These are phyloP conservation scores for Lavandula angustifolia DNA, from an alignment of 257 asterid genomes.

Conservation along the genomic window DNA sequence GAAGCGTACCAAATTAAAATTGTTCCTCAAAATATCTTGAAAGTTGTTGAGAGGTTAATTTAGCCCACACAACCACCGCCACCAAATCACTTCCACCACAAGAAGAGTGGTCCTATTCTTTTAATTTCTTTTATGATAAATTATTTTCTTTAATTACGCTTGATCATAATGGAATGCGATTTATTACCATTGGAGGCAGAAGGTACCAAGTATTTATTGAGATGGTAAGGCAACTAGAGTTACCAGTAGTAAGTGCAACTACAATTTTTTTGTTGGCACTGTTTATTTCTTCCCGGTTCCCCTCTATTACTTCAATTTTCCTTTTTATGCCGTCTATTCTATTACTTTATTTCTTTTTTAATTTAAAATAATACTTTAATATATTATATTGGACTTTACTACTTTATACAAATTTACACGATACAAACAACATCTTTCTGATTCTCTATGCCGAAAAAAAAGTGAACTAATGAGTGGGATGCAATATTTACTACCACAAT, in stretches of 20 bases:
- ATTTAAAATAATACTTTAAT: too few relatives aligned
- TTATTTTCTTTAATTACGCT: conserved; percentile 25
- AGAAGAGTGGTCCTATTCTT: conserved; percentile 9
- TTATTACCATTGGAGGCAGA: conserved; percentile 5
- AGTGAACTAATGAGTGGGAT: too few relatives aligned
- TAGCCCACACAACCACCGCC: conserved; percentile 26
- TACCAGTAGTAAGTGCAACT: neutral
- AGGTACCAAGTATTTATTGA: conserved; percentile 27
- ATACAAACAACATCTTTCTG: too few relatives aligned
- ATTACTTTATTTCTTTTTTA: too few relatives aligned
- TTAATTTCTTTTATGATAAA: neutral
- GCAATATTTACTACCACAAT: too few relatives aligned
- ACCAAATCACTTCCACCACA: conserved; percentile 34
- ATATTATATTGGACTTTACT: too few relatives aligned
- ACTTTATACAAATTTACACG: too few relatives aligned
- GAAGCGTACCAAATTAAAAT: neutral
- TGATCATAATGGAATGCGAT: neutral
- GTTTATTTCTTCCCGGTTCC: too few relatives aligned
- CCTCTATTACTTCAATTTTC: too few relatives aligned
- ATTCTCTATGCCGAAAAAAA: too few relatives aligned
- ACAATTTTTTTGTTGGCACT: neutral
- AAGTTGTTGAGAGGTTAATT: conserved; percentile 35
- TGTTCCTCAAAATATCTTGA: conserved; percentile 4
- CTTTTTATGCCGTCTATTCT: too few relatives aligned
- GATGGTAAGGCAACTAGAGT: conserved; percentile 20